Evolutionary conservation across 2,329 filamentous ascomycete genomes (phyloP).

Genomic region (Dactylellina cionopaga): DNA sequence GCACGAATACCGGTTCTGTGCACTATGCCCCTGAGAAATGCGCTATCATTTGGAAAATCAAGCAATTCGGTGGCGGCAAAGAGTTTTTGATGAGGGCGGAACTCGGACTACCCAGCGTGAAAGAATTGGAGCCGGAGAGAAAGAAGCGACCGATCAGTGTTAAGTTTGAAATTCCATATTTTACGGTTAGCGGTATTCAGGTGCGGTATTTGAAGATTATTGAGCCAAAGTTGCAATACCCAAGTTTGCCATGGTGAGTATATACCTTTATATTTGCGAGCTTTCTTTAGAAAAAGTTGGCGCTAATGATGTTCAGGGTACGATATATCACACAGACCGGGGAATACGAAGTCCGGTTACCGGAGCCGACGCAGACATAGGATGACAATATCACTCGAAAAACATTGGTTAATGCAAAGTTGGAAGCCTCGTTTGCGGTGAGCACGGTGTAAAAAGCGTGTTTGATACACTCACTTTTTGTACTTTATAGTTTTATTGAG

Average conservation of each 20-base stretch:
- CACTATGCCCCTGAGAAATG: conserved; percentile 98
- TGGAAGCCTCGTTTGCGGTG: neutral
- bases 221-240: conserved; percentile 75
- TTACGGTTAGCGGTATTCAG: conserved; percentile 98
- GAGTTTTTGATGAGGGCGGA: conserved; percentile 99
- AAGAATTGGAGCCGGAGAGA: conserved; percentile 69
- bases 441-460: conserved; percentile 27
- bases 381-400: too few relatives aligned
- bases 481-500: neutral
- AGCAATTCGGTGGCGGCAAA: conserved; percentile 98
- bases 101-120: conserved; percentile 91
- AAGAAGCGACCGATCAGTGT: conserved; percentile 93
- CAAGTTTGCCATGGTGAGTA: conserved; percentile 68
- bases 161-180: conserved; percentile 99
- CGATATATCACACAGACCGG: conserved; percentile 94
- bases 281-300: conserved; percentile 61
- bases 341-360: conserved; percentile 56
- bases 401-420: too few relatives aligned
- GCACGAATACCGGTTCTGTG: conserved; percentile 95
- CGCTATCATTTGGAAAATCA: conserved; percentile 99
- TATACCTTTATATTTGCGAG: neutral
- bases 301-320: conserved; percentile 82
- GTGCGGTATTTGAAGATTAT: conserved; percentile 99
- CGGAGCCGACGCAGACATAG: conserved; percentile 77
- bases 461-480: conserved; percentile 29